Evolutionary conservation across 441 rosid species (phyloP).

Genomic region (Macaranga tanarius): DNA sequence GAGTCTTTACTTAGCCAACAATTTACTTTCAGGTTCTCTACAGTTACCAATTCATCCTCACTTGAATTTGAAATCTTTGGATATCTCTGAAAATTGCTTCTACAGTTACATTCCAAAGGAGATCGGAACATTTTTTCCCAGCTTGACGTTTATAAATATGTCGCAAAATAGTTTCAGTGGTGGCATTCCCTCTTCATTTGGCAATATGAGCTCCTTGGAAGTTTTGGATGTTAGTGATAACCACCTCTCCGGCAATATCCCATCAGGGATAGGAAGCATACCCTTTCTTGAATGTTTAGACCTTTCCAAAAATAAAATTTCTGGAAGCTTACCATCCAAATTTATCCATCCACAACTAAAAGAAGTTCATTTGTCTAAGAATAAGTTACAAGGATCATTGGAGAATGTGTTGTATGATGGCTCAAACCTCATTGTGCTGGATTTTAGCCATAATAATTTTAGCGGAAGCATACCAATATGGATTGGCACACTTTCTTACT

Average conservation of each 20-base stretch:
- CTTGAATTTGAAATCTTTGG: background rate
- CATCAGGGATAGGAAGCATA: conserved; percentile 13
- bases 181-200: conserved; percentile 21
- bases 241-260: conserved; percentile 10
- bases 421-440: conserved; percentile 12
- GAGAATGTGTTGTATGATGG: background rate
- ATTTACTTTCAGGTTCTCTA: conserved; percentile 24
- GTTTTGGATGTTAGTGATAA: conserved; percentile 16
- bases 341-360: background rate
- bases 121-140: conserved; percentile 10
- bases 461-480: conserved; percentile 5
- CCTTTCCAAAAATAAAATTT: conserved; percentile 20
- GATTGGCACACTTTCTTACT: background rate
- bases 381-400: conserved; percentile 23
- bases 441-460: conserved; percentile 21
- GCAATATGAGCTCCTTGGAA: background rate
- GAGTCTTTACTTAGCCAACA: background rate
- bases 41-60: conserved; percentile 14
- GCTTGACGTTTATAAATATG: background rate
- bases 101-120: conserved; percentile 10
- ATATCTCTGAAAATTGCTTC: conserved; percentile 21
- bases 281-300: conserved; percentile 5
- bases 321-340: conserved; percentile 21
- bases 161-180: conserved; percentile 16
- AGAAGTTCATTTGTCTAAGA: conserved; percentile 23